These are phyloP conservation scores for Scortechinia acanthostroma DNA, from an alignment of 2,329 filamentous ascomycete species.

Conservation along the genomic window DNA sequence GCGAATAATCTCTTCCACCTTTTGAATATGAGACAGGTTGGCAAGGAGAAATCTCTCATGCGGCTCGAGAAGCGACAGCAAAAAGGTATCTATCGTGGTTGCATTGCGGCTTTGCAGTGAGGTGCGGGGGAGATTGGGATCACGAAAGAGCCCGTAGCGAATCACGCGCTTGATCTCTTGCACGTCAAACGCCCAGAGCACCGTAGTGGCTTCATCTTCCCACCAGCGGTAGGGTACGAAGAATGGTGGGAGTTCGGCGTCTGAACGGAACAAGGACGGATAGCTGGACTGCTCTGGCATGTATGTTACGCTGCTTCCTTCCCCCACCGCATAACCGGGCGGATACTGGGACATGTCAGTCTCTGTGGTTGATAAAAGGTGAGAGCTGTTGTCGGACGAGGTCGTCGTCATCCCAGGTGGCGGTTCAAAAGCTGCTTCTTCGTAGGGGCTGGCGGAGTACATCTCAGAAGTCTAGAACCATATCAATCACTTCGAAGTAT, in stretches of 20 bases:
- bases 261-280: slow-evolving; percentile 16
- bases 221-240: slow-evolving; percentile 23
- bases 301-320: slow-evolving; percentile 5
- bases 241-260: slow-evolving; percentile 19
- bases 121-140: slow-evolving; percentile 20
- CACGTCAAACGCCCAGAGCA: slow-evolving; percentile 25
- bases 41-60: slow-evolving; percentile 14
- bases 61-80: slow-evolving; percentile 15
- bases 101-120: slow-evolving; percentile 20
- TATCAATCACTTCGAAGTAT: too few relatives aligned
- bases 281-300: slow-evolving; percentile 12
- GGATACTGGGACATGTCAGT: too few relatives aligned
- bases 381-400: too few relatives aligned
- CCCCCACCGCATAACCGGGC: slow-evolving; percentile 4
- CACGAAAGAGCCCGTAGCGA: slow-evolving; percentile 22
- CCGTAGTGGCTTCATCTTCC: slow-evolving; percentile 25
- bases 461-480: too few relatives aligned
- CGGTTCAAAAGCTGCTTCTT: too few relatives aligned
- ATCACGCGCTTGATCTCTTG: slow-evolving; percentile 23
- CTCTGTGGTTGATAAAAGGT: too few relatives aligned
- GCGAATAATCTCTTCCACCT: slow-evolving; percentile 25
- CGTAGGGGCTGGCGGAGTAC: too few relatives aligned
- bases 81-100: slow-evolving; percentile 7
- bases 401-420: too few relatives aligned
- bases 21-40: slow-evolving; percentile 21